A percentile compares a stretch with the other conserved stretches of the same genome.
phyloP scores from a whole-genome alignment of 2,329 filamentous ascomycete species.

The Teratosphaeriaceae sp. region DNA sequence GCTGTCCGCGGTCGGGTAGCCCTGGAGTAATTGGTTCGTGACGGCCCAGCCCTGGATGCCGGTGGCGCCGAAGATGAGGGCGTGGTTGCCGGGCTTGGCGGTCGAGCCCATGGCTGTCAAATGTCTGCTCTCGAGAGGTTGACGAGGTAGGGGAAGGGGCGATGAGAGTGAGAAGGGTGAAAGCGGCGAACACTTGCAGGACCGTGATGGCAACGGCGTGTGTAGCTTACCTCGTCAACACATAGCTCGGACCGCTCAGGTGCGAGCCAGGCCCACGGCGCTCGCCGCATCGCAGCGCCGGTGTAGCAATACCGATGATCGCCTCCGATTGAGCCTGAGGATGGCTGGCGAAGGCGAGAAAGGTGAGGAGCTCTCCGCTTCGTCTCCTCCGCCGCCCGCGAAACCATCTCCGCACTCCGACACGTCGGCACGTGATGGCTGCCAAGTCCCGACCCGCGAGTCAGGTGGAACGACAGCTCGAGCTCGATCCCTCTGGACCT shows the following conservation, averaged over 20 bases:
- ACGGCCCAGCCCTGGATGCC: constrained; percentile 46
- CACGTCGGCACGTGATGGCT: constrained; percentile 5
- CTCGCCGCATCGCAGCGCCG: too few relatives aligned
- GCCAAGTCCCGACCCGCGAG: background rate
- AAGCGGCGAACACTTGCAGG: too few relatives aligned
- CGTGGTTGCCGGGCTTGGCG: too few relatives aligned
- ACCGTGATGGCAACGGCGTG: too few relatives aligned
- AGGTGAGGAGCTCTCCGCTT: background rate
- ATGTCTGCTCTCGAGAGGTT: too few relatives aligned
- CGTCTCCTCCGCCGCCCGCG: constrained; percentile 5
- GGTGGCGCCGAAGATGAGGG: constrained; percentile 37
- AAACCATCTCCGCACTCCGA: constrained; percentile 3
- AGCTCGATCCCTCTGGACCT: constrained; percentile 5
- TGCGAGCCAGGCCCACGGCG: too few relatives aligned
- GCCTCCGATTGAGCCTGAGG: too few relatives aligned
- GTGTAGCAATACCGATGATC: too few relatives aligned
- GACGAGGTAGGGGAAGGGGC: background rate
- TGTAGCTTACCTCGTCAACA: too few relatives aligned
- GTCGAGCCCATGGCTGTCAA: constrained; percentile 1
- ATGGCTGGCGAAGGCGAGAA: background rate
- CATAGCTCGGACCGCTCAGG: too few relatives aligned
- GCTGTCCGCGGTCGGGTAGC: constrained; percentile 37
- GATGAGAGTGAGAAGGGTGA: background rate
- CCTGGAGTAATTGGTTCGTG: constrained; percentile 41
- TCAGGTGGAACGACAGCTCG: constrained; percentile 2